Conservation (phyloP, 805 yeast species). For the Candida insectalens region DNA sequence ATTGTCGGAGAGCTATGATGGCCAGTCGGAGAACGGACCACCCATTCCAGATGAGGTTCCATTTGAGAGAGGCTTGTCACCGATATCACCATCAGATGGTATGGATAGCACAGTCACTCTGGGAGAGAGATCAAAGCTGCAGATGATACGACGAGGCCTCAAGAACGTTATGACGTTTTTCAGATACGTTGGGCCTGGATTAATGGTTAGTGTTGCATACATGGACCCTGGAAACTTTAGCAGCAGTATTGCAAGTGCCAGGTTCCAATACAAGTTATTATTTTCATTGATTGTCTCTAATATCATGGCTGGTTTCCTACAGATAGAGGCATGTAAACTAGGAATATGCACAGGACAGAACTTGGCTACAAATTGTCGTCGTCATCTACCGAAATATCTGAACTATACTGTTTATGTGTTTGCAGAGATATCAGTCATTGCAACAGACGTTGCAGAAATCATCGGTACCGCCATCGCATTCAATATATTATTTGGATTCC, state of each 20-base stretch:
- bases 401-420: slow-evolving; percentile 58
- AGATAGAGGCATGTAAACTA: slow-evolving; percentile 72
- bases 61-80: too few species aligned
- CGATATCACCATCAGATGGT: too few species aligned
- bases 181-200: slow-evolving; percentile 77
- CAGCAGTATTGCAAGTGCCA: slow-evolving; percentile 80
- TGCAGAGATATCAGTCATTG: slow-evolving; percentile 87
- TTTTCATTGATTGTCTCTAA: slow-evolving; percentile 76
- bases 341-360: slow-evolving; percentile 95
- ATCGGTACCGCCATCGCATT: slow-evolving; percentile 96
- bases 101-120: too few species aligned
- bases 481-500: slow-evolving; percentile 72
- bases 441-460: slow-evolving; percentile 94
- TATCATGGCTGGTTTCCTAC: slow-evolving; percentile 79
- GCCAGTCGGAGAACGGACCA: too few species aligned
- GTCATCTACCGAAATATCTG: slow-evolving; percentile 54
- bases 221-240: slow-evolving; percentile 98
- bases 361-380: slow-evolving; percentile 78
- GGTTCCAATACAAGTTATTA: slow-evolving; percentile 63
- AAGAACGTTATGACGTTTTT: too few species aligned
- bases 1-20: too few species aligned
- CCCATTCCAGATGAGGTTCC: too few species aligned
- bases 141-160: too few species aligned
- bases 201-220: slow-evolving; percentile 90
- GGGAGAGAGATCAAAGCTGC: too few species aligned